Evolutionary conservation across 169 alveolate species (phyloP), one percentile per base, ranked within the genome.

Genomic region (Theileria annulata): DNA sequence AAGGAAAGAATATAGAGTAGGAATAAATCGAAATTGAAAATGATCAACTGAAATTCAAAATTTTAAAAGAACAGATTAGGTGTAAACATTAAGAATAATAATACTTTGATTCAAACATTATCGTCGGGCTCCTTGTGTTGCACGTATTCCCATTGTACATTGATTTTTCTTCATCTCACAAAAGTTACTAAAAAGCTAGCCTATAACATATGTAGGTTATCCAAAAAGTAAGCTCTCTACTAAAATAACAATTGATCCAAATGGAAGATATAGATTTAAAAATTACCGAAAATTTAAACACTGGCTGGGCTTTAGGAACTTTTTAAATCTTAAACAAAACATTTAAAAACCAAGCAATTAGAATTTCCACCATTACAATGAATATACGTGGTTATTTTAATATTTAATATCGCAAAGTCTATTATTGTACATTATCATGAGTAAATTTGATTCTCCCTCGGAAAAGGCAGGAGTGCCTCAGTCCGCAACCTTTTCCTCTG

Each of bases 61-160:
- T 10, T 42, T 42, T 2, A 42, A 42, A 42, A 42, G 51, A 42
- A 42, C 6, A 42, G 51, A 42, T 42, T 42, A 42, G 51, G 51
- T 42, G 51, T 62, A 62, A 27, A 27, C 4, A 62, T n/a, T 62
- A 28, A 15, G 71, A 21, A 15, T n/a, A 62, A 62, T 62, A 62
- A 62, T n/a, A 17, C 37, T 62, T 37, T 21, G 71, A 62, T 62
- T 62, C 31, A 15, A 62, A 27, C 23, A 23, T n/a, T 62, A 30
- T 62, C 51, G 71, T 62, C 71, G 71, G 71, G 71, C 42, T 62
- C 33, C 31, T 62, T 62, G 71, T 62, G 71, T 62, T 62, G 71
- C 71, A 62, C 71, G 71, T 62, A 62, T 62, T 62, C 71, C 71
- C 71, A 62, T 62, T 21, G 48, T 62, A 62, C 33, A n/a, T n/a